Evolutionary conservation across 768 basidiomycete species (phyloP).

Genomic region (Tulasnella sp.): DNA sequence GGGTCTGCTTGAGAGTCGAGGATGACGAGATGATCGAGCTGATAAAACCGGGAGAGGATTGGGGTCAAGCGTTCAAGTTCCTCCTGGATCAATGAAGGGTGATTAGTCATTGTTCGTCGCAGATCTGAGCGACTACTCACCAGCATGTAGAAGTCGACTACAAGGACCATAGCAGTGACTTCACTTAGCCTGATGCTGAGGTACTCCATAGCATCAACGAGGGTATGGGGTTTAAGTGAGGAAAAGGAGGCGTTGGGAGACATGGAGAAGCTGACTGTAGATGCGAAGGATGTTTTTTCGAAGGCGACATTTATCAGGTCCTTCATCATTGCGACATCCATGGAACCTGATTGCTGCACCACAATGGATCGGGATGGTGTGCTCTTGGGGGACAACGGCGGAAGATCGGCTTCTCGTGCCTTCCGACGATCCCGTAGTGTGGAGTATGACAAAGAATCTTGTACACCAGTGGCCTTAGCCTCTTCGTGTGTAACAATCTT

Average conservation of each 20-base stretch:
- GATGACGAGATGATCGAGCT: constrained; percentile 2
- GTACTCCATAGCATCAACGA: constrained; percentile 4
- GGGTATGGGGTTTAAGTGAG: not conserved
- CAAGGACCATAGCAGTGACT: not conserved
- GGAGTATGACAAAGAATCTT: too few relatives aligned
- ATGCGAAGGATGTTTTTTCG: not conserved
- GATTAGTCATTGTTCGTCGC: not conserved
- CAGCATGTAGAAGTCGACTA: constrained; percentile 6
- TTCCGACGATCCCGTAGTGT: not conserved
- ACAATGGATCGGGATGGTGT: not conserved
- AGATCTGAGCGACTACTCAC: not conserved
- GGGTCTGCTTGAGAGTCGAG: constrained; percentile 2
- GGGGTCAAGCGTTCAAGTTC: constrained; percentile 5
- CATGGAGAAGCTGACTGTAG: constrained; percentile 10
- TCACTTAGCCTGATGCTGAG: not conserved
- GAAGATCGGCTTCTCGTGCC: not conserved
- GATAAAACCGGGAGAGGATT: constrained; percentile 2
- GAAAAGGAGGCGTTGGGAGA: constrained; percentile 2
- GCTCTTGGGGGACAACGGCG: not conserved
- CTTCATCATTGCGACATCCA: not conserved
- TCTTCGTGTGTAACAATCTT: too few relatives aligned
- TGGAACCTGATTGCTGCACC: not conserved
- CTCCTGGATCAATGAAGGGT: not conserved
- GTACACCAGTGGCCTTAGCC: too few relatives aligned
- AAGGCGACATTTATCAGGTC: not conserved